Base-by-base conservation (phyloP, 208 protist genomes). In the Acanthamoeba healyi region DNA sequence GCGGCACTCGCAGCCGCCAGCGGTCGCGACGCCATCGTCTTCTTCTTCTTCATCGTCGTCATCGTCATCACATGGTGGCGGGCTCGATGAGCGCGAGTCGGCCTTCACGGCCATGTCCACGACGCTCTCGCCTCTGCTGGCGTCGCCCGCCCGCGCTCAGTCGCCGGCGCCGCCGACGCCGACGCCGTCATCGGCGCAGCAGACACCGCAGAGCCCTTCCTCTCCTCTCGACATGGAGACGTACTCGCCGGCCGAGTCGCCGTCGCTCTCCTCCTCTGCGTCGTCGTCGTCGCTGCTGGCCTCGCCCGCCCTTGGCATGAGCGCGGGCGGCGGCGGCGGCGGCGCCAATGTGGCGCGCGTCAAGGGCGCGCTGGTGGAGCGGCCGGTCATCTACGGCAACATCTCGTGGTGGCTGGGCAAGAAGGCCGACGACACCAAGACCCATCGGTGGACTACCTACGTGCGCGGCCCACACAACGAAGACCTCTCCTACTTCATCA, bases 361-460 rank as follows among this genome's bases (percentile, higher is more conserved):
- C 10, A 94, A 95, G 94, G 94, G 94, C n/a, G 87, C 44, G 17
- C 49, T 93, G 34, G 32, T 95, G 29, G 94, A 94, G 74, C 92
- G 91, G 72, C 74, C 92, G 19, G 82, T 95, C 63, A 88, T 95
- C 54, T 95, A 95, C 58, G 94, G 94, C 56, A 95, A 93, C 42
- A 95, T 63, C 12, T 22, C 94, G 14, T 88, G 36, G 40, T 74
- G 58, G 58, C 67, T 95, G 77, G 63, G 81, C 42, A 95, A 82
- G 56, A 58, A 70, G 49, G 72, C 61, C 40, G 92, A 95, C 36
- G 61, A 94, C 12, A 61, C 22, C 38, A 36, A 95, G 29, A 95
- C 94, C 15, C 94, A 95, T 51, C 54, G 72, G 14, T 95, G 94
- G 94, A 95, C 94, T 3, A 51, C 91, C 12, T 95, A 84, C 84